These are phyloP conservation scores for Pythium aristosporum DNA, from an alignment of 352 stramenopile species.

Conservation along the genomic window DNA sequence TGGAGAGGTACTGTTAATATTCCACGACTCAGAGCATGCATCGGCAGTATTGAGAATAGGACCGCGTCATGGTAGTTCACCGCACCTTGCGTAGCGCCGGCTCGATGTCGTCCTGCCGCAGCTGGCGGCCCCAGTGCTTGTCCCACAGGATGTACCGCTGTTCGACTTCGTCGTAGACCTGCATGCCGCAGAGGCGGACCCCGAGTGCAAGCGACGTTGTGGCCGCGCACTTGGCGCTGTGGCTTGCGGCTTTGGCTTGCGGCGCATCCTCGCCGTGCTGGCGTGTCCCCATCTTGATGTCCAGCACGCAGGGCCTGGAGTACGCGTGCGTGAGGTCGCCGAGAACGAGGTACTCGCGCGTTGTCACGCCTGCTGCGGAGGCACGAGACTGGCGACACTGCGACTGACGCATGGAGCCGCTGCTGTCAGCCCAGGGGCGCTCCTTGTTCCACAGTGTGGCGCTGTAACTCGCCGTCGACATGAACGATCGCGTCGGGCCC, in stretches of 20 bases:
- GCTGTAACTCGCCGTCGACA: conserved; percentile 42
- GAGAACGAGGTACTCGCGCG: conserved; percentile 62
- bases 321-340: conserved; percentile 69
- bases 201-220: conserved; percentile 71
- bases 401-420: background rate
- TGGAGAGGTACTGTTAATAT: conserved; percentile 56
- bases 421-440: conserved; percentile 21
- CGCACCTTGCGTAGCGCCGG: conserved; percentile 62
- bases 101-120: conserved; percentile 54
- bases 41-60: background rate
- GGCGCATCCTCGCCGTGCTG: conserved; percentile 73
- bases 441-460: conserved; percentile 65
- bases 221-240: conserved; percentile 70
- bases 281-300: conserved; percentile 82
- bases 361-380: background rate
- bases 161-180: conserved; percentile 66
- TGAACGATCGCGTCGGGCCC: conserved; percentile 8
- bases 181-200: conserved; percentile 78
- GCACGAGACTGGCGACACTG: background rate
- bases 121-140: conserved; percentile 73
- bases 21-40: too few relatives aligned
- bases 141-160: conserved; percentile 70
- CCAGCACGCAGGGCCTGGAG: conserved; percentile 61
- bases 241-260: conserved; percentile 62
- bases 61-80: background rate